phyloP scores from a whole-genome alignment of 306 rosid species.

The Prunus dulcis region DNA sequence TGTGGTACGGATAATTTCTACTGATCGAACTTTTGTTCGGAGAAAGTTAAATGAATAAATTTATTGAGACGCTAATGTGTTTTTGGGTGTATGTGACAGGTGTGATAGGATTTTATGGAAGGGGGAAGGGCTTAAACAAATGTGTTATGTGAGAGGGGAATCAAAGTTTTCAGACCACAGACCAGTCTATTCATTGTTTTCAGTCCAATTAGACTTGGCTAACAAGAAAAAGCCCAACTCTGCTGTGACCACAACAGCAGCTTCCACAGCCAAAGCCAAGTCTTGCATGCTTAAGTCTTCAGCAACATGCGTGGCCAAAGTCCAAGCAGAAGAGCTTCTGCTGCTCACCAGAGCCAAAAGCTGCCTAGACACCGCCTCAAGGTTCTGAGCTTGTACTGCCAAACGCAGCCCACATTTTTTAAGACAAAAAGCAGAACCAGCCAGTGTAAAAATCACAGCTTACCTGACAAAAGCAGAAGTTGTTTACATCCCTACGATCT shows the following conservation, averaged over 20 bases:
- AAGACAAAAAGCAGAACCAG: neutral
- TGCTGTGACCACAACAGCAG: conserved; percentile 30
- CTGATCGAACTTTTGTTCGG: neutral
- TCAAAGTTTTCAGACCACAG: conserved; percentile 96
- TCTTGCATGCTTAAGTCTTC: conserved; percentile 19
- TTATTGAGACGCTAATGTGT: neutral
- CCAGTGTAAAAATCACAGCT: neutral
- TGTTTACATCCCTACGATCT: neutral
- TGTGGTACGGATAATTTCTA: neutral
- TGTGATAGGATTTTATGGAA: conserved; percentile 95
- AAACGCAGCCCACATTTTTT: neutral
- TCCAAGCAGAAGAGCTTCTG: conserved; percentile 84
- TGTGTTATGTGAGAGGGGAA: conserved; percentile 75
- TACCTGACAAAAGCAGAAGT: neutral
- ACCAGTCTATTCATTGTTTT: conserved; percentile 70
- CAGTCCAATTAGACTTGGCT: conserved; percentile 41
- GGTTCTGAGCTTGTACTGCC: conserved; percentile 5
- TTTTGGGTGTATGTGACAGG: conserved; percentile 37
- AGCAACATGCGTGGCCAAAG: conserved; percentile 46
- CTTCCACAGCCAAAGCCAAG: neutral
- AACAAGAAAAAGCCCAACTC: conserved; percentile 21
- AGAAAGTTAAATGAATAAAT: neutral
- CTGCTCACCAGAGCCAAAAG: conserved; percentile 29
- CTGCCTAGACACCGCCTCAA: conserved; percentile 2
- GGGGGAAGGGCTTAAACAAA: conserved; percentile 74